Percentiles rank a stretch among this genome's conserved stretches.
phyloP scores from a whole-genome alignment of 345 rosid species.

The Gossypium australe region DNA sequence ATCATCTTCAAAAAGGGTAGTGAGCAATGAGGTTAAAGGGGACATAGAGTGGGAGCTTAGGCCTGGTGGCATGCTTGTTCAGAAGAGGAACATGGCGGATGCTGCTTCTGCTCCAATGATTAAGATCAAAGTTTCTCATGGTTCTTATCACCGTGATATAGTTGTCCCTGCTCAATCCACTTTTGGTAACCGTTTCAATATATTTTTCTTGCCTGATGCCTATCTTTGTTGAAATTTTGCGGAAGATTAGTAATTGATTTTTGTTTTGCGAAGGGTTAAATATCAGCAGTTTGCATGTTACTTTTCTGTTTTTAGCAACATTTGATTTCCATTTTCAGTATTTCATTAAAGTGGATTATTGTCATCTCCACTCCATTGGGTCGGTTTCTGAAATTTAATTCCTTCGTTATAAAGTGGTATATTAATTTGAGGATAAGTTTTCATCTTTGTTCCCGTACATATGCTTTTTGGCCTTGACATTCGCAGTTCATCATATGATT shows the following conservation, averaged over 20 bases:
- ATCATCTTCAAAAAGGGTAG: conserved; percentile 23
- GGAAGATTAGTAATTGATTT: neutral
- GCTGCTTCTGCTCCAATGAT: conserved; percentile 29
- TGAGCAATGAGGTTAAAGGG: conserved; percentile 15
- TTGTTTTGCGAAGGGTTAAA: neutral
- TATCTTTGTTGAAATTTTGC: too few relatives aligned
- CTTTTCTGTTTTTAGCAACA: neutral
- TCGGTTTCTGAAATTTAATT: neutral
- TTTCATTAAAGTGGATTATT: neutral
- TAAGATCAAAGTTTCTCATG: conserved; percentile 41
- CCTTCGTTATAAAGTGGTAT: neutral
- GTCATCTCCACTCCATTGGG: neutral
- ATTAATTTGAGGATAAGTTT: neutral
- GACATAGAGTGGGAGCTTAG: conserved; percentile 46
- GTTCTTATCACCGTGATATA: conserved; percentile 31
- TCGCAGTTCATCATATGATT: neutral
- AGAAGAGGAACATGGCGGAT: conserved; percentile 34
- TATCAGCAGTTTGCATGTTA: neutral
- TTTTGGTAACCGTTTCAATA: conserved; percentile 28
- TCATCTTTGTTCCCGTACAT: neutral
- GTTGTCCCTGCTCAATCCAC: conserved; percentile 37
- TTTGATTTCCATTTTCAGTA: neutral
- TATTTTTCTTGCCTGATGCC: neutral
- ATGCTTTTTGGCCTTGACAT: neutral
- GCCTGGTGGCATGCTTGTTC: conserved; percentile 58